Evolutionary conservation across 1,284 basidiomycete genomes (phyloP), one percentile per base, ranked within the genome.

Genomic region (Cryptococcus jaspeensis): DNA sequence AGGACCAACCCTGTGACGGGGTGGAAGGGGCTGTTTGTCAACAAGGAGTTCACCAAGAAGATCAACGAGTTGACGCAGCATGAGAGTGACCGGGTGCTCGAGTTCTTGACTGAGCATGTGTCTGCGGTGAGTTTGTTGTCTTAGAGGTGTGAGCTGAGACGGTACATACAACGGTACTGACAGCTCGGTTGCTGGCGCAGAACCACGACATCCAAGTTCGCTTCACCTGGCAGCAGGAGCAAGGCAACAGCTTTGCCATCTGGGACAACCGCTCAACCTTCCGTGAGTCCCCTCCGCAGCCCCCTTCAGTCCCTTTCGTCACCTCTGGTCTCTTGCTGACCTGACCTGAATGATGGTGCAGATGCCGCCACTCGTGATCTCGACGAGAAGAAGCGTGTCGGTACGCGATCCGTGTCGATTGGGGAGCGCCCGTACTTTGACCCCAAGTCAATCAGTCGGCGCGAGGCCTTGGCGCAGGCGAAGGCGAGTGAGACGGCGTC

Each of bases 1-100:
- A 55, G 74, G 37, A 64, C 65, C 22, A 66, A 72, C 55, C 69
- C 88, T n/a, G 83, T 81, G 1, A 90, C 88, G 0, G 87, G 88
- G 8, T 89, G 86, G 86, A 89, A 90, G 81, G 84, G 83, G 54
- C 72, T 90, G 62, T 89, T 85, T 65, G 84, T 88, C 53, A 87
- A 88, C 79, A 66, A 70, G 43, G 78, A 58, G 1, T 88, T 88
- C 76, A 87, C 85, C 2, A 82, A 80, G 61, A 80, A 82, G 37
- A 85, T 88, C 66, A 73, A 84, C 43, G 86, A 84, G 66, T 78
- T 88, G 40, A 78, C 80, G 3, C 75, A 76, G 18, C 83, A 84
- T 52, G 87, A 88, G 75, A 84, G 60, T 8, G 73, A 75, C 51
- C 38, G 45, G 13, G 40, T 72, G 38, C 61, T 77, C 50, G 62